Evolutionary conservation across 371 early-diverging fungal species (phyloP), one percentile per base, ranked within the genome.

Genomic region (Apophysomyces trapeziformis): DNA sequence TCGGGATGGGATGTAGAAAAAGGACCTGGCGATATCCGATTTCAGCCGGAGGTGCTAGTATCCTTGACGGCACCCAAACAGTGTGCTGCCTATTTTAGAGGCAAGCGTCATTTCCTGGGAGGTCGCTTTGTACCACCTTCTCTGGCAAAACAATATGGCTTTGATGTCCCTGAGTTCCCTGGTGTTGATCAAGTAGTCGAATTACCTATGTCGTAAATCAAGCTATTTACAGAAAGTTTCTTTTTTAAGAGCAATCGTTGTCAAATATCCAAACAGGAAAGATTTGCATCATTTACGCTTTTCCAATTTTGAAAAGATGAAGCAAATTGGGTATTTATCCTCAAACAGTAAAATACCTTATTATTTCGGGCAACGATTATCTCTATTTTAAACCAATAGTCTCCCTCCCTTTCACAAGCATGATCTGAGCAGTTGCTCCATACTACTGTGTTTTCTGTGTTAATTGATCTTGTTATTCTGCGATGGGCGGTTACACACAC

Each of bases 1-100:
- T 93, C 94, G 13, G 96, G 95, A 0, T 98, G 96, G 97, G 88
- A 95, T 69, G 95, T 98, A 1, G 95, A 94, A 58, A 60, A 84
- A 54, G 96, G 96, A 66, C 87, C 70, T 4, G 71, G 73, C 0
- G 58, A 68, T 32, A 73, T 66, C 4, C 85, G 86, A 0, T 86
- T 92, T 57, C 79, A 86, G 26, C 96, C 96, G 1, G 84, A 85
- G 21, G 89, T 93, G 72, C 82, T 98, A 14, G 83, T 98, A 4
- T 96, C 96, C 4, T 79, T 98, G 63, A 96, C 97, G 5, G 92
- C 94, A 0, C 98, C 98, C 36, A 96, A 98, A 73, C 69, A 75
- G 13, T 88, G 94, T 58, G 92, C 90, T 1, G 64, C 70, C 9
- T 64, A 76, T 16, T 95, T 93, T 68, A 79, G 68, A 7, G 97